These are phyloP conservation scores for Arctostaphylos glauca DNA, from an alignment of 148 eudicot species.

Conservation along the genomic window DNA sequence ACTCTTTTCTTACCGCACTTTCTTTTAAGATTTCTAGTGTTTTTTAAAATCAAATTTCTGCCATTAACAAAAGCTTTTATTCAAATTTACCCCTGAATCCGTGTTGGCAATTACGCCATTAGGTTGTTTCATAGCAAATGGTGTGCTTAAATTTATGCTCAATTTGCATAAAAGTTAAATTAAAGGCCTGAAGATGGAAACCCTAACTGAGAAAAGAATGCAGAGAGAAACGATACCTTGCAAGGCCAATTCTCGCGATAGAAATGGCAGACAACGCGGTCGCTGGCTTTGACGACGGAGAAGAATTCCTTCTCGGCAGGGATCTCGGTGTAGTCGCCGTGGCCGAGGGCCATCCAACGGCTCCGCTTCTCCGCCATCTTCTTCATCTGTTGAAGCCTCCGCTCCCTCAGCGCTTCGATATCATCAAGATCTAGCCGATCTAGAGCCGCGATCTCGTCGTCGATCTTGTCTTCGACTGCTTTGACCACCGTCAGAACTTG, in stretches of 20 bases:
- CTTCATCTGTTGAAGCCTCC: conserved; percentile 89
- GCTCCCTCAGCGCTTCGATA: conserved; percentile 78
- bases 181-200: neutral
- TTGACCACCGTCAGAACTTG: conserved; percentile 77
- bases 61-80: neutral
- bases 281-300: conserved; percentile 76
- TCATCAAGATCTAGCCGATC: conserved; percentile 84
- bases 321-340: conserved; percentile 89
- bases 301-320: conserved; percentile 83
- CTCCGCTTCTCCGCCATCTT: conserved; percentile 87
- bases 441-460: conserved; percentile 78
- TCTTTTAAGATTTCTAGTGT: neutral
- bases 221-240: conserved; percentile 43
- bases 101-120: neutral
- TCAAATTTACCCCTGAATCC: neutral
- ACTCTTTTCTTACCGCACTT: neutral
- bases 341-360: conserved; percentile 84
- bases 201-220: neutral
- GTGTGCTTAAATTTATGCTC: neutral
- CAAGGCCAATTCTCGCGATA: conserved; percentile 99
- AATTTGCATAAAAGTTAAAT: neutral
- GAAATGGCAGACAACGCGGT: conserved; percentile 90
- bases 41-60: neutral
- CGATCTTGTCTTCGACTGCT: conserved; percentile 88
- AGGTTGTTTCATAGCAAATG: neutral